Evolutionary conservation across 495 filamentous ascomycete species (phyloP), one percentile per base, ranked within the genome.

Genomic region (Neurospora sp.): DNA sequence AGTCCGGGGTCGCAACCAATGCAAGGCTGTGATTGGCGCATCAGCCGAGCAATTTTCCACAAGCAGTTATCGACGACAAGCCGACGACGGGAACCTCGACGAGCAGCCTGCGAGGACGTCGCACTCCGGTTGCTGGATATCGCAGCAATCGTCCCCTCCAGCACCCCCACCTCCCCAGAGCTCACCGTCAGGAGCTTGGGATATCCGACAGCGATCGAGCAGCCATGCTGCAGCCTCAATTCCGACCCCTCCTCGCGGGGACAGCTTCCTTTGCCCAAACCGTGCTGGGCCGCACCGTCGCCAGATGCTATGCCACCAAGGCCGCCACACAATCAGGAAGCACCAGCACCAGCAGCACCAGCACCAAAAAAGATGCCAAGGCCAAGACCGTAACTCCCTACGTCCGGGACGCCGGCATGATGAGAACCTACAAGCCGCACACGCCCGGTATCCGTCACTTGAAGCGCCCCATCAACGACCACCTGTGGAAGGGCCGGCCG

Each of bases 391-490:
- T 59, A 17, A 35, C 14, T 37, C 53, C 53, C 12, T 65, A 65
- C 53, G 53, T 65, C 53, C 53, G 53, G 53, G 53, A 83, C 40
- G 73, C 82, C 12, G 83, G 87, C 59, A 78, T 84, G 48, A 79
- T 97, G 81, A 89, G 92, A 74, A 95, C 90, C 45, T 99, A 99
- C 79, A 98, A 93, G 81, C 96, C 96, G 44, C 91, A 93, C 70
- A 99, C 96, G 10, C 96, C 96, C 48, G 96, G 96, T 87, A 78
- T 97, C 48, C 91, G 96, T 73, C 96, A 99, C 87, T 85, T 99
- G 71, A 90, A 89, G 73, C 87, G 96, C 20, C 93, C 96, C 10
- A 90, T 98, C 79, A 97, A 97, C 82, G 96, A 98, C 74, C 96
- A 98, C 80, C 85, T 99, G 40, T 98, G 92, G 91, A 97, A 96